A percentile compares a stretch with the other conserved stretches of the same genome.
These are phyloP conservation scores for Litsea cubeba DNA, from an alignment of 164 flowering plant genomes.

Conservation along the genomic window DNA sequence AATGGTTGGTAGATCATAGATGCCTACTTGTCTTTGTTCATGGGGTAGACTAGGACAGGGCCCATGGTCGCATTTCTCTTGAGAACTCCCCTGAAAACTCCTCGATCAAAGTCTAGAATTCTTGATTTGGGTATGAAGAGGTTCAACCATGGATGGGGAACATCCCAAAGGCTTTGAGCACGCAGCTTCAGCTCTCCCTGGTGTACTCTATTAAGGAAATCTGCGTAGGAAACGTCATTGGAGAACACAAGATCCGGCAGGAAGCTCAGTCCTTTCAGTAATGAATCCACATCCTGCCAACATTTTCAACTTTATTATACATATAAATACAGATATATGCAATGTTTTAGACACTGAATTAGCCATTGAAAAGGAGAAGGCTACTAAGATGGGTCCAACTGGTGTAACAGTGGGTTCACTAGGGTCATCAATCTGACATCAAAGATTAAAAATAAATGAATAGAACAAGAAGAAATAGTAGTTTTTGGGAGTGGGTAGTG, in stretches of 20 bases:
- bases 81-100: slow-evolving; percentile 53
- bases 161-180: slow-evolving; percentile 64
- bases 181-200: slow-evolving; percentile 51
- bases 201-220: slow-evolving; percentile 63
- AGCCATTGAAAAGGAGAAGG: too few species aligned
- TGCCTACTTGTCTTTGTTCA: slow-evolving; percentile 58
- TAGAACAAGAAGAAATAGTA: too few species aligned
- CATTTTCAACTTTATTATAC: background rate
- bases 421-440: too few species aligned
- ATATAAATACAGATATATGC: too few species aligned
- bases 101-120: slow-evolving; percentile 49
- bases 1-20: too few species aligned
- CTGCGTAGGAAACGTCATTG: slow-evolving; percentile 46
- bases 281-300: slow-evolving; percentile 45
- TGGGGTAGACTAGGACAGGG: slow-evolving; percentile 66
- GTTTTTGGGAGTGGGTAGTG: background rate
- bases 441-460: too few species aligned
- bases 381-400: too few species aligned
- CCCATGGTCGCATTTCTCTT: slow-evolving; percentile 34
- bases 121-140: slow-evolving; percentile 66
- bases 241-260: slow-evolving; percentile 37
- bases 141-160: slow-evolving; percentile 94
- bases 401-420: too few species aligned
- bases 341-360: too few species aligned
- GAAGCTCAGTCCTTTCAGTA: slow-evolving; percentile 39